Evolutionary conservation across 108 stramenopile genomes (phyloP), one percentile per base, ranked within the genome.

Genomic region (Seminavis robusta): DNA sequence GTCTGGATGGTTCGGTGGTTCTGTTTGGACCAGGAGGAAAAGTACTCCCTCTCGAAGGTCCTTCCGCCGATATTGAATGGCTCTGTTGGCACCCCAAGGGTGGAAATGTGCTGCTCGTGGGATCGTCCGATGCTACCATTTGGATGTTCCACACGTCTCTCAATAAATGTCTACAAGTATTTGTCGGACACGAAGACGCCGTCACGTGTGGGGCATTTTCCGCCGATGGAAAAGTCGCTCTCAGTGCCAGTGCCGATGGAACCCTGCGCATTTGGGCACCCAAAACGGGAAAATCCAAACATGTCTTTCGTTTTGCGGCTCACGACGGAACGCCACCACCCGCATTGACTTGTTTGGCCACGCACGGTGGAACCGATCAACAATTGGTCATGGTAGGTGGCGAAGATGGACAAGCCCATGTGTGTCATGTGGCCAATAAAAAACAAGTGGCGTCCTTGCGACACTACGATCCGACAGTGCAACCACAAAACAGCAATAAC

Each of bases 71-170:
- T 77, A 77, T 98, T 4, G 96, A 98, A 55, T 98, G 92, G 79
- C 33, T 95, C 7, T 58, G 41, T 38, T 98, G 95, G 76, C 98
- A 98, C 83, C 95, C 94, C 20, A 79, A 83, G 53, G 96, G 96
- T 0, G 94, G 89, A 6, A 71, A 83, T 9, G 89, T 95, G 10
- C 38, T 98, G 36, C 63, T 97, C 50, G 90, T 87, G 6, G 98
- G 98, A 49, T 88, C 92, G 24, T 73, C 80, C 40, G 98, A 98
- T 61, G 90, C 91, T 10, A 98, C 96, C 6, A 74, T 91, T 20
- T 98, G 98, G 98, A 92, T 98, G 94, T 98, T 90, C 73, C 90
- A 95, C 50, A 58, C 84, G n/a, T 74, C 82, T n/a, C 73, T 82
- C 39, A 87, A 89, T 17, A 59, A 83, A 27, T 96, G 95, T 71